Evolutionary conservation across 192 early-diverging fungal species (phyloP), one percentile per base, ranked within the genome.

Genomic region (Coemansia sp.): DNA sequence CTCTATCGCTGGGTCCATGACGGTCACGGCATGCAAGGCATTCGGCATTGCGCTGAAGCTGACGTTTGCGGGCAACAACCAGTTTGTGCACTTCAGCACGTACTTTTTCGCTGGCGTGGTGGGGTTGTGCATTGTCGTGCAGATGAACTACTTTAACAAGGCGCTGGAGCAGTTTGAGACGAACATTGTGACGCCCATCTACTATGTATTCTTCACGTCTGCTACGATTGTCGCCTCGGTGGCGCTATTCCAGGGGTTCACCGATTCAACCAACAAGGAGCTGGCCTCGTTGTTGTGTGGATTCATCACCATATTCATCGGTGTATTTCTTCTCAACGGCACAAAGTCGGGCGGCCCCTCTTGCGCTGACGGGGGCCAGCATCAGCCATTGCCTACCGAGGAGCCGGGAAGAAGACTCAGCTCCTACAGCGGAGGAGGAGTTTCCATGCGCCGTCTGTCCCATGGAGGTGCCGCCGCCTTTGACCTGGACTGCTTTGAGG

Each of bases 71-170:
- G 94, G 94, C 50, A 85, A 90, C 67, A 98, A 94, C 80, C 94
- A 98, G 83, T 88, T 98, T 53, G 86, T 88, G 23, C 90, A 96
- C 63, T 83, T 91, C 8, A 94, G 93, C 45, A 95, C 94, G 8
- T 98, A 93, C 66, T 84, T 93, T 20, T 96, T 98, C 77, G 89
- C 86, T 18, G 74, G 90, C 33, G 85, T 92, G 24, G 92, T 95
- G 24, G 78, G 77, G 3, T 73, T 89, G 3, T 95, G 92, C 70
- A 94, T 94, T 59, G 79, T 96, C n/a, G 89, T 91, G 33, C 96
- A 98, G 83, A 93, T 96, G 88, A 98, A 98, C 77, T 98, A 96
- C 77, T 95, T 98, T 64, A 98, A 98, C 85, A 98, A 96, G 83
- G 94, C 96, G 18, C 79, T 98, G 31, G 94, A 93, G 66, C 79